Base-by-base conservation (phyloP, 352 stramenopile species). In the Phytopythium aichiense region DNA sequence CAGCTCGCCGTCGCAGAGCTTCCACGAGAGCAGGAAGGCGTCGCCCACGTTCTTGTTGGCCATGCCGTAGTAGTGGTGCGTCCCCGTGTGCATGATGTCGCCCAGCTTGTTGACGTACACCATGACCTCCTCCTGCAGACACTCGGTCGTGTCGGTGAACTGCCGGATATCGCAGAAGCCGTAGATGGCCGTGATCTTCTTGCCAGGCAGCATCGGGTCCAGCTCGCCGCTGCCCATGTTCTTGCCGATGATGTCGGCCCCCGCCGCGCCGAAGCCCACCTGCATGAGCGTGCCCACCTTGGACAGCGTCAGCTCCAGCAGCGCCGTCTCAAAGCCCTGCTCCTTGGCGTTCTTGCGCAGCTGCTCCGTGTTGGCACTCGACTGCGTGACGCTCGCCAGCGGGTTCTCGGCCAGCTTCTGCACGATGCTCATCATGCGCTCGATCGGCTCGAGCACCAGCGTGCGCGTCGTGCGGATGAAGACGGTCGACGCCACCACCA, bases 11-110 rank as follows among this genome's bases (percentile, higher is more conserved):
- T 91, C 72, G 54, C 92, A 95, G 56, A 97, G 79, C 63, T 97
- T 97, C 91, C 94, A 98, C 13, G 96, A 96, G 54, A 98, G 84
- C 43, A 98, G 58, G 63, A 98, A 98, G 12, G 92, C 91, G 67
- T 97, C 88, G 35, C 95, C 95, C 22, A 94, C 85, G 58, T 94
- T 94, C 60, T 94, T 93, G 73, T 94, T 94, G 53, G 86, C 84
- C 81, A 93, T 92, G 16, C 86, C 86, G 58, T 93, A 92, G 71
- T 95, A 90, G 54, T 92, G 74, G 55, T 91, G 82, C 12, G 87
- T 92, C 4, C 78, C 81, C 25, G 89, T 85, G 75, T 97, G 90
- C 74, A 95, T 94, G 61, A 96, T 95, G 50, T 90, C 73, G 31
- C 88, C 90, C 7, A 97, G 73, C 57, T 96, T 96, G 74, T 97